Conservation (phyloP, 2,329 filamentous ascomycete genomes). For the Epicoccum sorghinum region DNA sequence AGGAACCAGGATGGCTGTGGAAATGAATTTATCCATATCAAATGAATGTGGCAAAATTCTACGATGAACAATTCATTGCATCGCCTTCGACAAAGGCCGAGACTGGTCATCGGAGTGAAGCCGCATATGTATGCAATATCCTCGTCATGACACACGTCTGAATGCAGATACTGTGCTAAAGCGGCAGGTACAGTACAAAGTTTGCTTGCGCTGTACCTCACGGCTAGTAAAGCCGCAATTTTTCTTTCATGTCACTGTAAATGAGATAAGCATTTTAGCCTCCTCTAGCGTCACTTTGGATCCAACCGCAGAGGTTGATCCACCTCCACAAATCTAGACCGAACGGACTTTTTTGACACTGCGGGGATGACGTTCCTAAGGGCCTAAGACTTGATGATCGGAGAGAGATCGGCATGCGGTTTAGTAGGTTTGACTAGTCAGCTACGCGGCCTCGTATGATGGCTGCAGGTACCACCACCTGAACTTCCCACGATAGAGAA, state of each 20-base stretch:
- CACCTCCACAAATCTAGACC: conserved; percentile 15
- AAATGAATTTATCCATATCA: no score
- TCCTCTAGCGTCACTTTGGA: not conserved
- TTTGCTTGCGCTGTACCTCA: not conserved
- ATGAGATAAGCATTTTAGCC: conserved; percentile 11
- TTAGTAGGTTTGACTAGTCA: conserved; percentile 1
- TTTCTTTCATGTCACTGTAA: not conserved
- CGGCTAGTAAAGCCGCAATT: not conserved
- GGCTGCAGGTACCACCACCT: not conserved
- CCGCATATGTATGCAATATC: no score
- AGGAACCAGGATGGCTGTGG: no score
- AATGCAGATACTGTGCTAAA: not conserved
- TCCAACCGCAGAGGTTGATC: not conserved
- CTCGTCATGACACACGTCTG: no score
- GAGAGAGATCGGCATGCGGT: conserved; percentile 5
- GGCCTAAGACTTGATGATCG: not conserved
- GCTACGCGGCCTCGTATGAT: conserved; percentile 6
- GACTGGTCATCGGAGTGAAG: no score
- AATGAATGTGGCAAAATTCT: no score
- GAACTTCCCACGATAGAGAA: not conserved
- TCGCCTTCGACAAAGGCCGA: no score
- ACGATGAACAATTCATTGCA: no score
- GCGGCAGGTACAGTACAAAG: not conserved
- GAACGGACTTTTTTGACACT: not conserved
- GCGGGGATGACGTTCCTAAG: not conserved